Percentiles rank a stretch among this genome's conserved stretches.
Evolutionary conservation across 1,139 yeast species (phyloP).

Genomic region (Diutina neorugosa): DNA sequence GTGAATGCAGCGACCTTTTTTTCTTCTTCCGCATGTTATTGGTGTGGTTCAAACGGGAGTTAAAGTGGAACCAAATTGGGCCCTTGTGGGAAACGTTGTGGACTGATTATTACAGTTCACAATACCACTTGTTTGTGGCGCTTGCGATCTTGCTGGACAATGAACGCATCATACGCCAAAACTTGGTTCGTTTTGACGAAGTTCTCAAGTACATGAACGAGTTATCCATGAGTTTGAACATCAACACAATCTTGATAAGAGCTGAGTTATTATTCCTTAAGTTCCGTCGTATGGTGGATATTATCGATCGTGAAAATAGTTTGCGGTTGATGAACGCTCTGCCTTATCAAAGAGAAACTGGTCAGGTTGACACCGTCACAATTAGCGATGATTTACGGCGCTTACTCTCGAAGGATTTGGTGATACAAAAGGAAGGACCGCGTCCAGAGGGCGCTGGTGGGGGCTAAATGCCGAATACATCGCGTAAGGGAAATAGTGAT

Average conservation of each 20-base stretch:
- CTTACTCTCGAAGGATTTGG: constrained; percentile 44
- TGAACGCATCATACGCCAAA: constrained; percentile 64
- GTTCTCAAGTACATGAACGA: constrained; percentile 90
- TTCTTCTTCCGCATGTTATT: constrained; percentile 90
- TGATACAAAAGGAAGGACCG: constrained; percentile 54
- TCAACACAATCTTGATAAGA: constrained; percentile 64
- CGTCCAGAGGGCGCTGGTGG: constrained; percentile 40
- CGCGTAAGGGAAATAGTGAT: neutral
- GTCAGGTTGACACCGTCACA: neutral
- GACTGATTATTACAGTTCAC: constrained; percentile 79
- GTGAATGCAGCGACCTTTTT: constrained; percentile 83
- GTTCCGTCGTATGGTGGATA: constrained; percentile 66
- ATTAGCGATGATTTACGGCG: constrained; percentile 39
- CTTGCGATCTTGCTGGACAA: constrained; percentile 80
- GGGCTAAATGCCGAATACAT: constrained; percentile 14
- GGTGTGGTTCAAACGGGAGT: constrained; percentile 93
- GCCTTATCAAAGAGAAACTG: neutral
- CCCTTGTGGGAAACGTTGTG: constrained; percentile 84
- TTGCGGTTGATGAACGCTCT: constrained; percentile 8
- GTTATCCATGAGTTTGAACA: constrained; percentile 60
- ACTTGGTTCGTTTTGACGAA: constrained; percentile 73
- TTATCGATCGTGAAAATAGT: constrained; percentile 51
- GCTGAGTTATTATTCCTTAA: constrained; percentile 73
- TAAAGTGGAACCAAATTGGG: constrained; percentile 67
- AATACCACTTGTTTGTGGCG: constrained; percentile 79